Conservation (phyloP, 176 grass and related monocot genomes). For the Oryza rufipogon region DNA sequence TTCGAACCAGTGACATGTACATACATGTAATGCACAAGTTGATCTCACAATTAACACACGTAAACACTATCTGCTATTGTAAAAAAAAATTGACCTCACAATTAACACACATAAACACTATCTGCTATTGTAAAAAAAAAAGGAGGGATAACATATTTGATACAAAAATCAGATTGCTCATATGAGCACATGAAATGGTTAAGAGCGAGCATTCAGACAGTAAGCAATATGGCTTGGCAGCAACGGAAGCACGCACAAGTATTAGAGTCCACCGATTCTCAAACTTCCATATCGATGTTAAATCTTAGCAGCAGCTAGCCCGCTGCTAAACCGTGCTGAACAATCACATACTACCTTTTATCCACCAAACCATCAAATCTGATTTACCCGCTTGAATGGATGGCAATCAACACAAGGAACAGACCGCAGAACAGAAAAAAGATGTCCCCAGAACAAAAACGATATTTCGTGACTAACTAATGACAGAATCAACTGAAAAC, state of each 20-base stretch:
- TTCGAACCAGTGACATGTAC: no score
- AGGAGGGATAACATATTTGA: neutral
- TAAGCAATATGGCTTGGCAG: neutral
- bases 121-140: neutral
- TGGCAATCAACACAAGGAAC: neutral
- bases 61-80: neutral
- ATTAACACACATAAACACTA: no score
- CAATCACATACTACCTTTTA: neutral
- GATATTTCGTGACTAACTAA: no score
- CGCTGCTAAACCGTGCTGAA: neutral
- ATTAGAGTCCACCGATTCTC: neutral
- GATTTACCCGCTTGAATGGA: neutral
- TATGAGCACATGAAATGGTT: no score
- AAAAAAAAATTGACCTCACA: no score
- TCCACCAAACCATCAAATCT: neutral
- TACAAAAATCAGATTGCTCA: neutral
- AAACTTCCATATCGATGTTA: neutral
- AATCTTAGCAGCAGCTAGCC: neutral
- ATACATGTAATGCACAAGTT: no score
- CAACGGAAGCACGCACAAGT: no score
- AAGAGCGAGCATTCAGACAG: neutral
- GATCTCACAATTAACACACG: no score
- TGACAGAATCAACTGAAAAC: neutral
- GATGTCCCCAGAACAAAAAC: no score
- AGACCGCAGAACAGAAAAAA: no score